phyloP scores from a whole-genome alignment of 768 basidiomycete genomes.

The Zangia roseola region DNA sequence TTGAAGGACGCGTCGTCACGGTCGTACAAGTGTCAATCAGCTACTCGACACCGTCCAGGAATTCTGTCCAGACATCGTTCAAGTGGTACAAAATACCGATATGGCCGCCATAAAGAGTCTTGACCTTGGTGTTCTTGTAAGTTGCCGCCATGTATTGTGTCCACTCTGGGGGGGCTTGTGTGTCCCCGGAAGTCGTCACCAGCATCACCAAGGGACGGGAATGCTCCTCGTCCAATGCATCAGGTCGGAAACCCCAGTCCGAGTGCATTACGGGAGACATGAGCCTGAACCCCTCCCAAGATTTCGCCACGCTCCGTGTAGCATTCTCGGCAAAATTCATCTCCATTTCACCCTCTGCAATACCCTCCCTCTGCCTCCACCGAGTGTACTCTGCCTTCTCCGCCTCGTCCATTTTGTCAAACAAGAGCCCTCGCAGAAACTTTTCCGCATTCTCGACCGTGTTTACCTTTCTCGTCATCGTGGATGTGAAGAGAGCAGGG shows the following conservation, averaged over 20 bases:
- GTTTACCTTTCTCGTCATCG: constrained; percentile 36
- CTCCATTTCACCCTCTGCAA: constrained; percentile 44
- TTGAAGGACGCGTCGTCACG: too few relatives aligned
- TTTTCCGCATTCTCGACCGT: constrained; percentile 40
- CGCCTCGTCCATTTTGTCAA: constrained; percentile 40
- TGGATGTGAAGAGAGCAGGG: constrained; percentile 31
- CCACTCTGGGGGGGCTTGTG: constrained; percentile 41
- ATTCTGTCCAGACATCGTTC: constrained; percentile 45
- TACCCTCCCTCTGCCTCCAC: constrained; percentile 42
- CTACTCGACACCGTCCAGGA: constrained; percentile 20
- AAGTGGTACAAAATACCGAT: constrained; percentile 44
- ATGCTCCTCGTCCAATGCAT: constrained; percentile 44
- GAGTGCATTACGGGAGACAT: constrained; percentile 42
- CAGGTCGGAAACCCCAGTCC: constrained; percentile 50
- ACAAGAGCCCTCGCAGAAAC: constrained; percentile 38
- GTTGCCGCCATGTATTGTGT: constrained; percentile 48
- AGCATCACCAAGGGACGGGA: constrained; percentile 45
- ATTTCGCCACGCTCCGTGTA: constrained; percentile 45
- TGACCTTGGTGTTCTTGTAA: constrained; percentile 44
- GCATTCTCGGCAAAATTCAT: constrained; percentile 41
- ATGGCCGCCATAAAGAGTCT: constrained; percentile 48
- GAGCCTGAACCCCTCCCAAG: constrained; percentile 54
- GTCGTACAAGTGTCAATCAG: too few relatives aligned
- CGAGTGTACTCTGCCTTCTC: constrained; percentile 33
- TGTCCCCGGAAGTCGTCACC: constrained; percentile 42